These are phyloP conservation scores for Hylodesmum podocarpum DNA, from an alignment of 306 rosid genomes.

Conservation along the genomic window DNA sequence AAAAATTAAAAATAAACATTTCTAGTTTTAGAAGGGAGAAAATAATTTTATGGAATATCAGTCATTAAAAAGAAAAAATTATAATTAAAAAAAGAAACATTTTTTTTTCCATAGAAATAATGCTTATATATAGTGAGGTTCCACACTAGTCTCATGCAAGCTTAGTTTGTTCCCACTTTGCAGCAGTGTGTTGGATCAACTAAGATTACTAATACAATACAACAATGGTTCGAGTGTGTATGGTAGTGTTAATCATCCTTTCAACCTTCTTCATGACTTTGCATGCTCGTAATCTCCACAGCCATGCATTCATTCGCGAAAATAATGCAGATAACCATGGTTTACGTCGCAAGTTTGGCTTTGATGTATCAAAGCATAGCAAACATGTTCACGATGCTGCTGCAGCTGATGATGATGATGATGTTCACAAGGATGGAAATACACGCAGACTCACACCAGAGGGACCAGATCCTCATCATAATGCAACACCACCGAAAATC, in stretches of 20 bases:
- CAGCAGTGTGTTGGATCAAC: background rate
- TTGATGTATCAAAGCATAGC: conserved; percentile 7
- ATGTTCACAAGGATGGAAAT: background rate
- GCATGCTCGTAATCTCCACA: conserved; percentile 39
- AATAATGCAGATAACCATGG: conserved; percentile 9
- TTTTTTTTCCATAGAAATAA: conserved; percentile 10
- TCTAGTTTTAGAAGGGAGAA: no score
- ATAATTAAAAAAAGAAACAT: no score
- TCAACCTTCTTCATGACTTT: conserved; percentile 1
- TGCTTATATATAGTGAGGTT: background rate
- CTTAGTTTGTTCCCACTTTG: background rate
- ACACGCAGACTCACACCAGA: conserved; percentile 11
- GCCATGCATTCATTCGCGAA: conserved; percentile 4
- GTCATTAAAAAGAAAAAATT: no score
- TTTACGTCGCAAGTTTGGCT: conserved; percentile 31
- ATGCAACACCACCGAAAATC: background rate
- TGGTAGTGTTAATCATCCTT: conserved; percentile 23
- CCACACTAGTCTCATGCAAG: background rate
- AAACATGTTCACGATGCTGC: background rate
- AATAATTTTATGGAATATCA: no score
- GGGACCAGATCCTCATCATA: conserved; percentile 27
- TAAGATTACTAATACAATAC: background rate
- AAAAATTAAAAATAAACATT: no score
- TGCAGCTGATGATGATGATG: background rate
- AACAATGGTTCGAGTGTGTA: background rate